Conservation (phyloP, 148 eudicot genomes). For the Rhododendron henanense region DNA sequence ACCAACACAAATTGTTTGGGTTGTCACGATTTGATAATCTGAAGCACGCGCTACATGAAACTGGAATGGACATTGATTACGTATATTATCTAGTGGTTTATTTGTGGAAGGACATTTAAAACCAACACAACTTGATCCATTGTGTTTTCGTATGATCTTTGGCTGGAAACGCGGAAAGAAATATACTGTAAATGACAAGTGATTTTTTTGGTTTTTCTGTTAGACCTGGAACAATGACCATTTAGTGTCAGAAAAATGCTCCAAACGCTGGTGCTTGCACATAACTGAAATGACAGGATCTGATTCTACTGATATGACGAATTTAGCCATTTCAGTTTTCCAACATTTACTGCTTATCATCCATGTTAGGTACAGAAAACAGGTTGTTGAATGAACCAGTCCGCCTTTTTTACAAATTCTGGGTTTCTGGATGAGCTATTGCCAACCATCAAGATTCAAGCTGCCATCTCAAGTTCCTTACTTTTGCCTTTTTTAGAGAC, state of each 20-base stretch:
- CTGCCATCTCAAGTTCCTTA: neutral
- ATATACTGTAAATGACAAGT: neutral
- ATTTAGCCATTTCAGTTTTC: neutral
- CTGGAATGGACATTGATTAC: neutral
- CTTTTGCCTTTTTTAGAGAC: neutral
- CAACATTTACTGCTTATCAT: neutral
- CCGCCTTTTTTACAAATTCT: neutral
- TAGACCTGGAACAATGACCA: neutral
- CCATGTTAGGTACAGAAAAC: neutral
- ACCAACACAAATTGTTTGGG: neutral
- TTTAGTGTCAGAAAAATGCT: neutral
- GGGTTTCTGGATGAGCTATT: neutral
- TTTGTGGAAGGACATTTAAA: neutral
- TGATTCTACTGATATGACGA: neutral
- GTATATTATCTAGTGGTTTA: neutral
- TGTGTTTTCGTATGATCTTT: neutral
- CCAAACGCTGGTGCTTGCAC: neutral
- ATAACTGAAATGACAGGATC: neutral
- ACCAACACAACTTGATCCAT: neutral
- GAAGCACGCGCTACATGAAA: neutral
- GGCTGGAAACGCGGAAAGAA: neutral
- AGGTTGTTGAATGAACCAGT: neutral
- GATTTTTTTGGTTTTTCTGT: neutral
- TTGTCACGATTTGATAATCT: neutral
- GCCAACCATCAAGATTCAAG: neutral